These are phyloP conservation scores for Penicillium subrubescens DNA, from an alignment of 495 filamentous ascomycete species.

Conservation along the genomic window DNA sequence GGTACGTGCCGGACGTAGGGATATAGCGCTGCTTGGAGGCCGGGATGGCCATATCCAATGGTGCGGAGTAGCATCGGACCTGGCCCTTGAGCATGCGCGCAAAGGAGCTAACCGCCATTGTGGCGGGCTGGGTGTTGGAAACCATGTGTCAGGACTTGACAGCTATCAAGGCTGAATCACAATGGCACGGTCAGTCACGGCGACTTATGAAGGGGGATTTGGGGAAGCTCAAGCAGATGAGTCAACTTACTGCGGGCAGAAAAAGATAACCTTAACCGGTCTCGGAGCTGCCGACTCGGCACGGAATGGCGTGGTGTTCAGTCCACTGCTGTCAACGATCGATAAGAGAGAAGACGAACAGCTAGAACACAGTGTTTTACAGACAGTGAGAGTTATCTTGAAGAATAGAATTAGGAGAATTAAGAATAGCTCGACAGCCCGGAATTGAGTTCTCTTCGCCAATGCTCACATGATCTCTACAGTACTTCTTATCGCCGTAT, in stretches of 20 bases:
- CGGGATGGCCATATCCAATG: conserved; percentile 63
- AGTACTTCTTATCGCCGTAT: not conserved
- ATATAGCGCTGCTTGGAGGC: conserved; percentile 83
- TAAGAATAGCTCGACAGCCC: not conserved
- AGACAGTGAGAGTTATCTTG: not conserved
- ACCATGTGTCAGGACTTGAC: conserved; percentile 28
- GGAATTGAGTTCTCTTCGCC: not conserved
- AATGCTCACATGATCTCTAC: conserved; percentile 8
- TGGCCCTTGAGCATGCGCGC: conserved; percentile 47
- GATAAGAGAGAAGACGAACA: conserved; percentile 4
- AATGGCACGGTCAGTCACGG: conserved; percentile 5
- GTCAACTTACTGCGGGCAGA: conserved; percentile 12
- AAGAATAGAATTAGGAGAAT: not conserved
- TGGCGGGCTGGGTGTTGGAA: conserved; percentile 32
- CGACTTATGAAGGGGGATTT: not conserved
- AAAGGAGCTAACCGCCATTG: conserved; percentile 39
- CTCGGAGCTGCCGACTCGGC: conserved; percentile 24
- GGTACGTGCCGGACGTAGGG: conserved; percentile 81
- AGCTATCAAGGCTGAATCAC: conserved; percentile 3
- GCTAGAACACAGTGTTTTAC: not conserved
- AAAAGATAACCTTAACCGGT: conserved; percentile 28
- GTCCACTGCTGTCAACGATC: conserved; percentile 3
- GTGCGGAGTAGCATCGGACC: conserved; percentile 62
- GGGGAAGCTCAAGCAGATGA: not conserved
- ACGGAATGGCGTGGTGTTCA: conserved; percentile 14